Base-by-base conservation (phyloP, 305 asterid species). In the Salvia sclarea region DNA sequence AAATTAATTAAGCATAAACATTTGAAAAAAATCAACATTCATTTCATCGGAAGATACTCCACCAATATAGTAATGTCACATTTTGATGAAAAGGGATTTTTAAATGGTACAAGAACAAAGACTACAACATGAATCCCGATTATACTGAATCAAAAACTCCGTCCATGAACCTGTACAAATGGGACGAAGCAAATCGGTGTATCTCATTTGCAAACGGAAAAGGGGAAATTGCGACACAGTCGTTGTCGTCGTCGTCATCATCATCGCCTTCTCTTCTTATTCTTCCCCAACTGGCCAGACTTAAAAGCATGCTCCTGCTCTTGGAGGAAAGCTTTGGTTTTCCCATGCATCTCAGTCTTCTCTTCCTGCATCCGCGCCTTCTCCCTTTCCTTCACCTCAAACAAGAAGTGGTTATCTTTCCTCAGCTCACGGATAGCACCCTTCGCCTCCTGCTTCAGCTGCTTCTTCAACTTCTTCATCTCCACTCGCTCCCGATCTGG, bases 261-360 rank as follows among this genome's bases (percentile, higher is more conserved):
- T 92, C 87, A 86, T 80, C 88, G 83, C 69, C 91, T 82, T 75
- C 94, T 87, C 77, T 84, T 93, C 64, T 66, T 79, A 75, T 85
- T 84, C 68, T 84, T 85, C 12, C 99, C 99, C 78, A 94, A 60
- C 70, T 91, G 99, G 30, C 97, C 98, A 24, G 98, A 94, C 71
- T 91, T 94, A 56, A 81, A 91, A 0, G 96, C 95, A 69, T 88
- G 95, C 73, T 94, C 98, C 58, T 94, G 99, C 66, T 94, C 99
- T 83, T 94, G 98, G 47, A 94, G 98, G 69, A 94, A 89, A 69
- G 98, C 95, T 67, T 80, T 80, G 25, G 44, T 24, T 77, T 82
- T 86, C 64, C 97, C 95, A 59, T 75, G 77, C 79, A 81, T 80
- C 82, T 91, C 97, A 10, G 89, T 80, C 61, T 81, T 84, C 52